Evolutionary conservation across 2,329 filamentous ascomycete species (phyloP).

Genomic region (Chlorencoelia australis): DNA sequence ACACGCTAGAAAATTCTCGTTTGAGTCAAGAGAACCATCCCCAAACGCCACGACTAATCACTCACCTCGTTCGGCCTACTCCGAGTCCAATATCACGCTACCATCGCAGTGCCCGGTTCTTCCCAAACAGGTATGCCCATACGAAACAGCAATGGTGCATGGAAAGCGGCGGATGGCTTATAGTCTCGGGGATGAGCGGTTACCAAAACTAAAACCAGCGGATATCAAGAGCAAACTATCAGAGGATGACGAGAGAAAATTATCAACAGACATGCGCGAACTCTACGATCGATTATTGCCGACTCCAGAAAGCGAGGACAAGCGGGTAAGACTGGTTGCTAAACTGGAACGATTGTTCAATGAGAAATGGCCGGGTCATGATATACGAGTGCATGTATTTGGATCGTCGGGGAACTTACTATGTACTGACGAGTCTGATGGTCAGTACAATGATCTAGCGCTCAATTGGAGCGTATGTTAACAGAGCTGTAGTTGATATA

Average conservation of each 20-base stretch:
- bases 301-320: slow-evolving; percentile 65
- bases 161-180: slow-evolving; percentile 86
- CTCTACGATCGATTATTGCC: slow-evolving; percentile 81
- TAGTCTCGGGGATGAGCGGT: slow-evolving; percentile 68
- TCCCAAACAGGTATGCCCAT: slow-evolving; percentile 61
- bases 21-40: slow-evolving; percentile 70
- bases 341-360: slow-evolving; percentile 87
- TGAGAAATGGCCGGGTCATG: slow-evolving; percentile 79
- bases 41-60: slow-evolving; percentile 67
- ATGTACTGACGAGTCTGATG: slow-evolving; percentile 92
- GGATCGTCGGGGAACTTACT: slow-evolving; percentile 95
- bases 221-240: slow-evolving; percentile 64
- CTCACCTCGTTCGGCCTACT: slow-evolving; percentile 83
- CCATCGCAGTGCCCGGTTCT: slow-evolving; percentile 56
- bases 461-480: neutral
- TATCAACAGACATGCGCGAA: slow-evolving; percentile 75
- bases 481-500: slow-evolving; percentile 63
- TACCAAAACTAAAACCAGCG: slow-evolving; percentile 61
- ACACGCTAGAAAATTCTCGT: slow-evolving; percentile 71
- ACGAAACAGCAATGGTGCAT: slow-evolving; percentile 76
- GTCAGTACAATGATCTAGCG: slow-evolving; percentile 40
- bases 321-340: slow-evolving; percentile 64
- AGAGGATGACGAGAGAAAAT: slow-evolving; percentile 60
- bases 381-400: slow-evolving; percentile 88
- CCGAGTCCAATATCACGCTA: slow-evolving; percentile 70